phyloP scores from a whole-genome alignment of 2,329 filamentous ascomycete genomes.

The Fusarium buharicum region DNA sequence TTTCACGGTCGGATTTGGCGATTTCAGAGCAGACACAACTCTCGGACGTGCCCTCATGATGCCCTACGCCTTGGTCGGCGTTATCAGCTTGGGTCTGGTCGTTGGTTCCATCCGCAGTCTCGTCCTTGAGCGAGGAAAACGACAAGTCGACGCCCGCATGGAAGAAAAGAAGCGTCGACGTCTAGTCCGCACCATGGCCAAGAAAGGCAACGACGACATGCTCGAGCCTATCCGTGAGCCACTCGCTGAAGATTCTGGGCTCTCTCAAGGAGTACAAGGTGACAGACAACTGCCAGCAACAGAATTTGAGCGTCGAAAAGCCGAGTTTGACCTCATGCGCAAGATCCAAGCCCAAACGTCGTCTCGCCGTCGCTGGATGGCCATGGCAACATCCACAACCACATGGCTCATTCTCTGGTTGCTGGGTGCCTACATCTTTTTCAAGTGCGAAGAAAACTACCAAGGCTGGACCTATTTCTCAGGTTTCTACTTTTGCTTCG shows the following conservation, averaged over 20 bases:
- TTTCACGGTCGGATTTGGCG: constrained; percentile 73
- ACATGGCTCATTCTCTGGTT: constrained; percentile 83
- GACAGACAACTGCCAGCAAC: constrained; percentile 34
- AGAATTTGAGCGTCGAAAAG: constrained; percentile 71
- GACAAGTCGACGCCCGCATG: constrained; percentile 65
- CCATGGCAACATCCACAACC: constrained; percentile 72
- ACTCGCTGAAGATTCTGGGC: constrained; percentile 10
- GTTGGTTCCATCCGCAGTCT: constrained; percentile 80
- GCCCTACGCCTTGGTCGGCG: constrained; percentile 84
- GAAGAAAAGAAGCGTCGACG: constrained; percentile 67
- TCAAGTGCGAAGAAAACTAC: constrained; percentile 60
- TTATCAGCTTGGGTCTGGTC: constrained; percentile 85
- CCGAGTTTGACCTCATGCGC: constrained; percentile 84
- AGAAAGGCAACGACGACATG: constrained; percentile 58
- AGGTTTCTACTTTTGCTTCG: constrained; percentile 86
- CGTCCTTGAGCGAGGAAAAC: constrained; percentile 67
- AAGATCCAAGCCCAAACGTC: constrained; percentile 75
- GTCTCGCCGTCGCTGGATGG: constrained; percentile 76
- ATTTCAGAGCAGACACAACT: constrained; percentile 59
- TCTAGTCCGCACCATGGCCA: constrained; percentile 58
- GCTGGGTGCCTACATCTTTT: constrained; percentile 80
- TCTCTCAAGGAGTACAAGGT: constrained; percentile 11
- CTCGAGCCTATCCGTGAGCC: constrained; percentile 59
- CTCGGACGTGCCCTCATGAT: constrained; percentile 78
- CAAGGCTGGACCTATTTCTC: constrained; percentile 80